Base-by-base conservation (phyloP, 805 yeast species). In the Martiniozyma abietophila region DNA sequence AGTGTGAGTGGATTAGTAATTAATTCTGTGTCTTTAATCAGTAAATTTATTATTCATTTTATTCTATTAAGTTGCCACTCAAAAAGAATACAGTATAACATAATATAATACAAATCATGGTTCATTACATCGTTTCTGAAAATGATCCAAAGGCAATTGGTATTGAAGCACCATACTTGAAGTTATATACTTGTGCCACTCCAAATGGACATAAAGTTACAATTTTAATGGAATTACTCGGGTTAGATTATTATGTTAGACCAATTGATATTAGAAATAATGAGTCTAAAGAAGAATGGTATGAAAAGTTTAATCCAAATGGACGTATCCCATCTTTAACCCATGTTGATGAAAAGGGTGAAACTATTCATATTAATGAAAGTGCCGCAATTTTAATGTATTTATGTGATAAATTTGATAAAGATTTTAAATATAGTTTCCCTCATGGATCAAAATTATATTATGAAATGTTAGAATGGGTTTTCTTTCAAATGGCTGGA, bases 321-420 rank as follows among this genome's bases (percentile, higher is more conserved):
- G 82, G 84, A 5, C 59, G 74, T 45, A 69, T 78, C 32, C 84
- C 85, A 18, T 64, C 75, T 0, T 51, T 78, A 23, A 58, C 59
- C 2, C 65, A 62, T 40, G 59, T 45, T 15, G 49, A 53, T 25
- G 47, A 50, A 23, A 59, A 65, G 5, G 76, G 74, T 4, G 53
- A 66, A 26, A 51, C 51, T 6, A 60, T 61, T 20, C 56, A 68
- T 16, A 48, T 78, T 18, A 65, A 67, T 44, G 83, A 77, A 54
- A 64, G 76, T 22, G 82, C 70, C 21, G 80, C 83, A 2, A 76
- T 77, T 41, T 50, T 78, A 53, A 55, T 61, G 38, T 78, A 74
- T 49, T 51, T 77, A 25, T 73, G 71, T 35, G 80, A 74, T 43
- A 71, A 65, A 41, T 78, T 69, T 49, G 84, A 78, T 48, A 65